Base-by-base conservation (phyloP, 2,329 filamentous ascomycete species). In the Trichoderma hamatum region DNA sequence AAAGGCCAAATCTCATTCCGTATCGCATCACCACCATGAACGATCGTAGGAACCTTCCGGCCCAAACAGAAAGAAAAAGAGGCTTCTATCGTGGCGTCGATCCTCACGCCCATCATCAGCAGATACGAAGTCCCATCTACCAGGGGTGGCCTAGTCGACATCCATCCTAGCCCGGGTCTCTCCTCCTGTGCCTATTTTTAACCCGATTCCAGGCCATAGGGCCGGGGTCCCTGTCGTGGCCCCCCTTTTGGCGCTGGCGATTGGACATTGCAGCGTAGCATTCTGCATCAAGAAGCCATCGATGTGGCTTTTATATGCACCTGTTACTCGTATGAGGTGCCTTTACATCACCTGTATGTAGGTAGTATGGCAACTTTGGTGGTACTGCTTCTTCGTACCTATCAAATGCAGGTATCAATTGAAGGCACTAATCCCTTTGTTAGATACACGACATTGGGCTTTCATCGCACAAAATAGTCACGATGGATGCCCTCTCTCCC, bases 111-210 rank as follows among this genome's bases (percentile, higher is more conserved):
- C 65, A 67, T 43, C 51, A 63, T 69, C 55, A 66, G 67, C 61
- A 69, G 67, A 70, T 70, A 70, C 68, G 68, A 69, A 68, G 49
- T 62, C 19, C 39, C 61, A 62, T 58, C 63, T 55, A n/a, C 67
- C 52, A 39, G 43, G 61, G 49, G 28, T 32, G 10, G 21, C 54
- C 39, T 60, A 60, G 55, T 52, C 54, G 7, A 28, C 64, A 52
- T 59, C 21, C 30, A 60, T 60, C 55, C 64, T 56, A 56, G 55
- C 58, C 58, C 19, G 62, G 54, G 34, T 36, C 14, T 46, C n/a
- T n/a, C n/a, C n/a, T n/a, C 62, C 28, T 62, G 60, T 69, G 55
- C 60, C 68, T 69, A 69, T 69, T 69, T 69, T 55, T 56, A 69
- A 56, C 32, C 49, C 32, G n/a, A 54, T 56, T 28, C 66, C 49